A percentile compares a stretch with the other conserved stretches of the same genome.
Evolutionary conservation across 106 monocot species (phyloP).

Genomic region (Acorus calamus): DNA sequence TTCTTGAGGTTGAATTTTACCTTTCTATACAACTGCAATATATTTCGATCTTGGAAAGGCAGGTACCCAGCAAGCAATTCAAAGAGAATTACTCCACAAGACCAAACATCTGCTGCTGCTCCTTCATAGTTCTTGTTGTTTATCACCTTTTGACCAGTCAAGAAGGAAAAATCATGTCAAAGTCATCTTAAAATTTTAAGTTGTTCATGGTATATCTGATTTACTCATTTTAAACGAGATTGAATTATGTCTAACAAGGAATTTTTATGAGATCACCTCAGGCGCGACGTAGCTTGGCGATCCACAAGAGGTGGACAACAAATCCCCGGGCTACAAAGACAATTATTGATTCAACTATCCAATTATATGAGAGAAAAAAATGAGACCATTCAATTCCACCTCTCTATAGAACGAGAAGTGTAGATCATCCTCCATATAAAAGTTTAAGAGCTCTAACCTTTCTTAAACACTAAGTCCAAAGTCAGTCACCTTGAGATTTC

Average conservation of each 20-base stretch:
- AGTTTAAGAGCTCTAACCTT: slow-evolving; percentile 18
- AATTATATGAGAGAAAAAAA: neutral
- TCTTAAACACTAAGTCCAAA: slow-evolving; percentile 54
- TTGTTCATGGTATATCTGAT: too few species aligned
- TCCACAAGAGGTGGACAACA: slow-evolving; percentile 65
- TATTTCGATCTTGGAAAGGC: slow-evolving; percentile 49
- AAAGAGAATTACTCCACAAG: slow-evolving; percentile 64
- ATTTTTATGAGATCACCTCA: slow-evolving; percentile 29
- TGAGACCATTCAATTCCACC: too few species aligned
- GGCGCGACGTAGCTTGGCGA: slow-evolving; percentile 77
- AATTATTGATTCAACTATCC: neutral
- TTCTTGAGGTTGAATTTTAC: slow-evolving; percentile 6
- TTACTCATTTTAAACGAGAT: too few species aligned
- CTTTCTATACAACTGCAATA: slow-evolving; percentile 52
- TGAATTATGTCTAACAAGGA: neutral
- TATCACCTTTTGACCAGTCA: slow-evolving; percentile 33
- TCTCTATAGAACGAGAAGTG: too few species aligned
- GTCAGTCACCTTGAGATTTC: slow-evolving; percentile 61
- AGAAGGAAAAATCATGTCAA: neutral
- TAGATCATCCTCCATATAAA: neutral
- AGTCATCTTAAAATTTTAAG: too few species aligned
- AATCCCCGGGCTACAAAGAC: slow-evolving; percentile 28
- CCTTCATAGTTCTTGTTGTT: slow-evolving; percentile 47
- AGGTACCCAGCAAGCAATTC: slow-evolving; percentile 53
- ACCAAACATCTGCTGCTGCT: slow-evolving; percentile 51